Percentiles rank a stretch among this genome's conserved stretches.
phyloP scores from a whole-genome alignment of 257 asterid genomes.

The Buddleja alternifolia region DNA sequence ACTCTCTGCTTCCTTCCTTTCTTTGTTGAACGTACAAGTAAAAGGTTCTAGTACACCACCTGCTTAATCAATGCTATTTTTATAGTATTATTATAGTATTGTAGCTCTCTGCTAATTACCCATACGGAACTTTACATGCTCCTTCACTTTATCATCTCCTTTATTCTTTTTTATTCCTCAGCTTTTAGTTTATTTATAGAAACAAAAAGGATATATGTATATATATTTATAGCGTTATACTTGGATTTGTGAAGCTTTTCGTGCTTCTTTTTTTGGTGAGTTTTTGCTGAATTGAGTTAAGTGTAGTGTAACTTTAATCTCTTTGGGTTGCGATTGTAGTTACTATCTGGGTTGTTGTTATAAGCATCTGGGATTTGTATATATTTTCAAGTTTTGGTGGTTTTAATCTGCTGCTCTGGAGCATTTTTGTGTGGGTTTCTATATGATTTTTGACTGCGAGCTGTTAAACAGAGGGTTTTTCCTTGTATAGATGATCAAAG shows the following conservation, averaged over 20 bases:
- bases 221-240: neutral
- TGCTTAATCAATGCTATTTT: slow-evolving; percentile 29
- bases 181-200: slow-evolving; percentile 12
- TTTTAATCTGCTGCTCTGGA: slow-evolving; percentile 5
- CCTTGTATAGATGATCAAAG: too few species aligned
- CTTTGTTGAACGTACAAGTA: slow-evolving; percentile 26
- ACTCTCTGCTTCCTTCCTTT: slow-evolving; percentile 26
- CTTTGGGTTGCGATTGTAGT: slow-evolving; percentile 14
- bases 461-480: slow-evolving; percentile 30
- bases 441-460: slow-evolving; percentile 35
- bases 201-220: neutral
- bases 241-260: slow-evolving; percentile 3
- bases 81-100: neutral
- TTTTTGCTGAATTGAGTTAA: slow-evolving; percentile 23
- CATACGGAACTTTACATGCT: slow-evolving; percentile 15
- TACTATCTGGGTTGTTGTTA: neutral
- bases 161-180: slow-evolving; percentile 10
- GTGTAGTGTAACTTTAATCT: neutral
- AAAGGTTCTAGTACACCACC: slow-evolving; percentile 19
- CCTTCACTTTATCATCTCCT: slow-evolving; percentile 22
- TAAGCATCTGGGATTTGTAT: slow-evolving; percentile 31
- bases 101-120: too few species aligned
- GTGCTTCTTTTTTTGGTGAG: neutral
- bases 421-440: slow-evolving; percentile 21
- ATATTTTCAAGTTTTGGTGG: neutral